Base-by-base conservation (phyloP, 129 eudicot genomes). In the Helichrysum umbraculigerum region DNA sequence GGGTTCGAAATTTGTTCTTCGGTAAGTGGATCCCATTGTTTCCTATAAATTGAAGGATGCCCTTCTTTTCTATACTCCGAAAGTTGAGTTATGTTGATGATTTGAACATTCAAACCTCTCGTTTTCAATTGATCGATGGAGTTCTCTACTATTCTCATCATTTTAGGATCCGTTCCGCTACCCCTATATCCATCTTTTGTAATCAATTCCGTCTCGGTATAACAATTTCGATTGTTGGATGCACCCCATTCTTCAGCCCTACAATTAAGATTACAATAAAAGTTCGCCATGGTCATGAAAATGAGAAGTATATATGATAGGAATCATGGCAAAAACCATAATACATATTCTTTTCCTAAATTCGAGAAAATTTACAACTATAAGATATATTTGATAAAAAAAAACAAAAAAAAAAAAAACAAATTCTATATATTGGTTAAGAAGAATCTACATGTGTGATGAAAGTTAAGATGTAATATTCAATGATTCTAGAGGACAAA, bases 1-100 rank as follows among this genome's bases (percentile, higher is more conserved):
- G 97, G 96, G 16, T 85, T 83, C 32, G 81, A 60, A 33, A 81
- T 2, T 61, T 92, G 92, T 51, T 83, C 86, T 78, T 87, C 76
- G 6, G 74, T 87, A 6, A 89, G 57, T 39, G 90, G 76, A 21
- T 89, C 95, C 97, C 97, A 89, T 76, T 89, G 92, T 82, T 89
- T 87, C 65, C 96, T 85, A 73, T 87, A 81, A 21, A 89, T 79
- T 14, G 97, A 87, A 7, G 97, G 96, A 33, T 92, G 97, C 5
- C 87, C 97, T 41, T 92, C 97, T 84, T 92, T 92, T 32, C 97
- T 79, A 65, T 89, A 92, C 73, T 92, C 97, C 20, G 97, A 89
- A 20, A 89, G 85, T 68, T 89, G 97, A n/a, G 97, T 92, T 83
- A 92, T 85, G 84, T 92, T 89, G 65, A 92, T 79, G 77, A 89